Evolutionary conservation across 179 eudicot species (phyloP).

Genomic region (Gypsophila paniculata): DNA sequence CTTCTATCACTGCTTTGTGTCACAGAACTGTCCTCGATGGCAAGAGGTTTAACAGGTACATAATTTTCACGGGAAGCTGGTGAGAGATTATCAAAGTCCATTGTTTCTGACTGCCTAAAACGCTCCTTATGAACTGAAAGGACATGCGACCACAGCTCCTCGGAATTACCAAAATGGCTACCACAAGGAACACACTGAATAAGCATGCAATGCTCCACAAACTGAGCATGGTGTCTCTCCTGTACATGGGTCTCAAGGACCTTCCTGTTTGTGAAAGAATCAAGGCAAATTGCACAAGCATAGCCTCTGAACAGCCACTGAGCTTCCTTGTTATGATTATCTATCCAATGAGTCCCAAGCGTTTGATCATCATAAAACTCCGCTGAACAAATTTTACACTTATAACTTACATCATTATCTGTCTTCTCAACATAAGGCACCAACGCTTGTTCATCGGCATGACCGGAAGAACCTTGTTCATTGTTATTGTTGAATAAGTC

Average conservation of each 20-base stretch:
- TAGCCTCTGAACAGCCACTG: constrained; percentile 92
- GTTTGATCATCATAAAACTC: constrained; percentile 54
- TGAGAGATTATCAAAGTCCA: constrained; percentile 20
- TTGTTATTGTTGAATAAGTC: constrained; percentile 32
- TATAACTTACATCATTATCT: constrained; percentile 36
- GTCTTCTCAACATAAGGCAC: constrained; percentile 34
- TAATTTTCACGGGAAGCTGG: constrained; percentile 32
- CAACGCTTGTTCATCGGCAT: constrained; percentile 31
- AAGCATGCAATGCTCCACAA: constrained; percentile 89
- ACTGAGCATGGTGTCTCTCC: constrained; percentile 83
- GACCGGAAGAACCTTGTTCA: constrained; percentile 32
- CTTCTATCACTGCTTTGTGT: constrained; percentile 43
- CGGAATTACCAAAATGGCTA: constrained; percentile 74
- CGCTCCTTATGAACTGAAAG: constrained; percentile 60
- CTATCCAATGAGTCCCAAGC: constrained; percentile 81
- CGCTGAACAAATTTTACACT: constrained; percentile 73
- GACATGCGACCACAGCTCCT: constrained; percentile 87
- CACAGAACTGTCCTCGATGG: constrained; percentile 41
- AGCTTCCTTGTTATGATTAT: constrained; percentile 87
- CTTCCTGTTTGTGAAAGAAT: constrained; percentile 84
- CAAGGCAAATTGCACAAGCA: constrained; percentile 92
- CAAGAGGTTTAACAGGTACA: constrained; percentile 22
- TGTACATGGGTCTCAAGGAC: constrained; percentile 86
- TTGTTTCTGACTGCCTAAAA: constrained; percentile 47
- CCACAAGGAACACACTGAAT: constrained; percentile 90